These are phyloP conservation scores for Alternaria brassicicola DNA, from an alignment of 2,329 filamentous ascomycete species.

Conservation along the genomic window DNA sequence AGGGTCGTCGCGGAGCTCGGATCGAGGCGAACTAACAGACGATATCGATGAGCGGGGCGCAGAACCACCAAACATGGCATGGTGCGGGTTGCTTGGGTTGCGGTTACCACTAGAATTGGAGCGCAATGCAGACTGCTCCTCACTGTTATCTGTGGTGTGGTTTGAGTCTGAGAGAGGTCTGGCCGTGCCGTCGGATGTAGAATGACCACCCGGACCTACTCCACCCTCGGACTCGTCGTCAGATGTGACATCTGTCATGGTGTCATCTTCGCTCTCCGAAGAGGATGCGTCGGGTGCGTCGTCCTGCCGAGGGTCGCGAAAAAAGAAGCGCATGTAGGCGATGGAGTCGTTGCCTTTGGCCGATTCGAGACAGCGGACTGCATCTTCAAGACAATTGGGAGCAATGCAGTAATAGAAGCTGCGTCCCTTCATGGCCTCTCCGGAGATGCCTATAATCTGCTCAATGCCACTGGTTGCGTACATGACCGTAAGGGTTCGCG, in stretches of 20 bases:
- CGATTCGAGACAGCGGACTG: constrained; percentile 78
- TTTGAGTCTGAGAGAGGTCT: constrained; percentile 28
- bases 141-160: constrained; percentile 23
- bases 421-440: constrained; percentile 72
- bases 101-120: constrained; percentile 57
- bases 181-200: constrained; percentile 21
- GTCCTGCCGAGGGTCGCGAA: constrained; percentile 71
- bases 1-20: constrained; percentile 45
- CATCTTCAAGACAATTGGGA: constrained; percentile 75
- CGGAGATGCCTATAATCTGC: constrained; percentile 74
- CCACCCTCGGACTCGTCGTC: constrained; percentile 58
- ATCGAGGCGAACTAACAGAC: constrained; percentile 31
- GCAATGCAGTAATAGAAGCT: constrained; percentile 90
- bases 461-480: constrained; percentile 80
- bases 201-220: constrained; percentile 46
- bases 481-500: constrained; percentile 81
- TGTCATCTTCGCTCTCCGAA: constrained; percentile 57
- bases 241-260: constrained; percentile 57
- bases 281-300: constrained; percentile 41
- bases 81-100: constrained; percentile 47
- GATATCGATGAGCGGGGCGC: constrained; percentile 38
- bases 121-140: constrained; percentile 33
- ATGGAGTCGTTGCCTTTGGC: constrained; percentile 92
- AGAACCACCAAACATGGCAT: constrained; percentile 34
- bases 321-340: constrained; percentile 86